Evolutionary conservation across 352 stramenopile species (phyloP).

Genomic region (Phytopythium litorale): DNA sequence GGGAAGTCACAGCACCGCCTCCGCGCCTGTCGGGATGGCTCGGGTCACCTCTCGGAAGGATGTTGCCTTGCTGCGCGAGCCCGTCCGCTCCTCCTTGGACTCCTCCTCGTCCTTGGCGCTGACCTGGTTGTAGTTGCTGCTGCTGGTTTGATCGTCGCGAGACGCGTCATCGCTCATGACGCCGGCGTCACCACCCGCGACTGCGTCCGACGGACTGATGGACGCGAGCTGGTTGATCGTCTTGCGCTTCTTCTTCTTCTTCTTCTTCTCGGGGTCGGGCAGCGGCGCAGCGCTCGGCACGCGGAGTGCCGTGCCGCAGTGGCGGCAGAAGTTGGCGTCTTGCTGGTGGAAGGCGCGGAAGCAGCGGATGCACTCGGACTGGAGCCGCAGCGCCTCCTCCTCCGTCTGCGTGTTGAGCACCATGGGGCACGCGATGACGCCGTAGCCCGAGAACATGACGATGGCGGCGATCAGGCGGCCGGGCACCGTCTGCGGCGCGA

Average conservation of each 20-base stretch:
- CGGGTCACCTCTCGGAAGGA: conserved; percentile 6
- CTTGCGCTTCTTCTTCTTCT: conserved; percentile 9
- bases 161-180: background rate
- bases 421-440: conserved; percentile 82
- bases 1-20: background rate
- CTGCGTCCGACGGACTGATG: conserved; percentile 3
- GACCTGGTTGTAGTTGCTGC: background rate
- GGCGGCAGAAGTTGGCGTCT: conserved; percentile 77
- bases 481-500: conserved; percentile 73
- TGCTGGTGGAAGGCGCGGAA: conserved; percentile 75
- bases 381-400: conserved; percentile 50
- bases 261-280: conserved; percentile 4
- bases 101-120: conserved; percentile 1
- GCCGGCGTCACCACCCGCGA: background rate
- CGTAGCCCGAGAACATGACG: conserved; percentile 87
- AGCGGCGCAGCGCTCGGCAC: conserved; percentile 13
- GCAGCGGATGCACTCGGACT: conserved; percentile 69
- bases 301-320: conserved; percentile 61
- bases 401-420: conserved; percentile 58
- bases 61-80: background rate
- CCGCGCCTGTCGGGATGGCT: conserved; percentile 6
- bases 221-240: background rate
- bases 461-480: conserved; percentile 76
- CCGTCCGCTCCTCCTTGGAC: background rate
- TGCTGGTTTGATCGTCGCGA: background rate